Conservation (phyloP, 768 basidiomycete genomes). For the Boletellus sp. region DNA sequence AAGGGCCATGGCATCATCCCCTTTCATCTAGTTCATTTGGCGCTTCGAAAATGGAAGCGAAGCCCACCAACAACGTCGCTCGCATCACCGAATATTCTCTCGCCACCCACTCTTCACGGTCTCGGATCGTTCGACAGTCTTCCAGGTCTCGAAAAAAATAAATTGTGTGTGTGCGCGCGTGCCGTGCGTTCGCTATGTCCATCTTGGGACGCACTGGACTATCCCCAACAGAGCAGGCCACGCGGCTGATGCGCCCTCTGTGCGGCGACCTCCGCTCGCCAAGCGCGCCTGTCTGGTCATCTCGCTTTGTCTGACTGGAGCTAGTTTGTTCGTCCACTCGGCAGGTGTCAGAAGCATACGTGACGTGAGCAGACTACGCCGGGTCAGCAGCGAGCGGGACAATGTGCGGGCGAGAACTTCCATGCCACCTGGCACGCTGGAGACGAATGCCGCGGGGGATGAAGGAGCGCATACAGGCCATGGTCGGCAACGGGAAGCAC, state of each 20-base stretch:
- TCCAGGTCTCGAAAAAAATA: background rate
- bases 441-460: conserved; percentile 27
- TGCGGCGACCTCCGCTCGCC: conserved; percentile 26
- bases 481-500: conserved; percentile 9
- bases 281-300: conserved; percentile 8
- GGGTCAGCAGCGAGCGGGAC: background rate
- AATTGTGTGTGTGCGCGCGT: background rate
- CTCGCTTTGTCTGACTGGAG: conserved; percentile 18
- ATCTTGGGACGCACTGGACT: conserved; percentile 12
- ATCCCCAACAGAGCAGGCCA: conserved; percentile 21
- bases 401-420: no score
- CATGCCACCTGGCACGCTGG: no score
- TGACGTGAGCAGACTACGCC: conserved; percentile 13
- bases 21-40: conserved; percentile 29
- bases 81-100: conserved; percentile 19
- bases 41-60: conserved; percentile 34
- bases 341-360: conserved; percentile 5
- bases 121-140: conserved; percentile 11
- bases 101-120: conserved; percentile 13
- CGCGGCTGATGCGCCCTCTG: conserved; percentile 33
- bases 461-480: conserved; percentile 11
- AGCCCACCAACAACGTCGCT: conserved; percentile 13
- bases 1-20: conserved; percentile 27
- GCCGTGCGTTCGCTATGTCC: conserved; percentile 15
- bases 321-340: conserved; percentile 6